A percentile compares a stretch with the other conserved stretches of the same genome.
Evolutionary conservation across 352 stramenopile genomes (phyloP).

Genomic region (Phytophthora vignae): DNA sequence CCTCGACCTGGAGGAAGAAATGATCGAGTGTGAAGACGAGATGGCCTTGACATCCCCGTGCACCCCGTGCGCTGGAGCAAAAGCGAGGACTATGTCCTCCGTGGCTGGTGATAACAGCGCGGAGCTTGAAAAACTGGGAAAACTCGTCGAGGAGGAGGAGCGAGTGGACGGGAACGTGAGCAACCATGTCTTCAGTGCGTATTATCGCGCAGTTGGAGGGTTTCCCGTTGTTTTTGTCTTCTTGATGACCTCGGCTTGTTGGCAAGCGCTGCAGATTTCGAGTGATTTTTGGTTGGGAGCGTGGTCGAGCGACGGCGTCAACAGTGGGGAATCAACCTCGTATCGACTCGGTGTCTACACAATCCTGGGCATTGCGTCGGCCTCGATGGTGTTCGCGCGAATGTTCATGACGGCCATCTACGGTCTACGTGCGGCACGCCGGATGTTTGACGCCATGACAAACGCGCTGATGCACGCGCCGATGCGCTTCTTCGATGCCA

Average conservation of each 20-base stretch:
- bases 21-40: slow-evolving; percentile 30
- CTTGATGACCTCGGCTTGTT: slow-evolving; percentile 66
- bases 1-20: slow-evolving; percentile 18
- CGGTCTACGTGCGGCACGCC: slow-evolving; percentile 52
- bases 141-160: slow-evolving; percentile 42
- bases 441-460: slow-evolving; percentile 91
- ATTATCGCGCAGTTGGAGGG: slow-evolving; percentile 53
- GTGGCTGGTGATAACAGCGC: slow-evolving; percentile 2
- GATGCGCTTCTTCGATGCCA: slow-evolving; percentile 94
- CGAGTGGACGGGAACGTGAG: slow-evolving; percentile 39
- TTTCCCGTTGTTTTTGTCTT: slow-evolving; percentile 45
- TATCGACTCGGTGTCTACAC: slow-evolving; percentile 58
- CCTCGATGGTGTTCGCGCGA: slow-evolving; percentile 55
- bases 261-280: slow-evolving; percentile 79
- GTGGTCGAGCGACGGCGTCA: slow-evolving; percentile 79
- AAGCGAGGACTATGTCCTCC: slow-evolving; percentile 3
- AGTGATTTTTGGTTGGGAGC: slow-evolving; percentile 91
- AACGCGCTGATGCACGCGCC: slow-evolving; percentile 87
- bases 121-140: slow-evolving; percentile 27
- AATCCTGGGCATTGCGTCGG: slow-evolving; percentile 42
- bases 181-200: slow-evolving; percentile 47
- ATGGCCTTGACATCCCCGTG: slow-evolving; percentile 40
- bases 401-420: slow-evolving; percentile 51
- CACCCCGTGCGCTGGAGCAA: slow-evolving; percentile 26
- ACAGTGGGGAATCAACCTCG: slow-evolving; percentile 15